These are phyloP conservation scores for Hippophae rhamnoides DNA, from an alignment of 306 rosid species.

Conservation along the genomic window DNA sequence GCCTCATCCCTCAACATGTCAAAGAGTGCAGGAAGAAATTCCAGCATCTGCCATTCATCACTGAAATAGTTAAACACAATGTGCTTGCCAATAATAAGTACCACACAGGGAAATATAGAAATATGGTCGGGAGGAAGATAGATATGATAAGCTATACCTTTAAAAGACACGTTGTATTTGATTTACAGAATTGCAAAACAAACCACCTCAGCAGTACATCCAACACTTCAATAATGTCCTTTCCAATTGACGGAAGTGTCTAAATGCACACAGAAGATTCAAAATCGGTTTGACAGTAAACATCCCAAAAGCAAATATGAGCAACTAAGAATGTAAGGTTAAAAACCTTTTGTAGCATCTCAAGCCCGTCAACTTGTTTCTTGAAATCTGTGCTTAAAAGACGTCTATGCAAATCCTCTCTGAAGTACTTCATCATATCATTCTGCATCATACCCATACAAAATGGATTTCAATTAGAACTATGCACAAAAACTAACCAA, in stretches of 20 bases:
- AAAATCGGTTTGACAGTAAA: not conserved
- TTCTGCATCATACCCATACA: constrained; percentile 43
- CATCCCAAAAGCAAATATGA: constrained; percentile 3
- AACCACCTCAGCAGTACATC: constrained; percentile 94
- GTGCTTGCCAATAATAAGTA: not conserved
- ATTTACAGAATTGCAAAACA: constrained; percentile 94
- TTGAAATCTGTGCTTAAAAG: constrained; percentile 86
- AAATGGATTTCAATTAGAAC: constrained; percentile 13
- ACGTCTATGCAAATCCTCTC: constrained; percentile 94
- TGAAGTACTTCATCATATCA: constrained; percentile 84
- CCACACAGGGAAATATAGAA: constrained; percentile 1
- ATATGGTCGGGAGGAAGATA: not conserved
- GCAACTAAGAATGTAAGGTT: constrained; percentile 2
- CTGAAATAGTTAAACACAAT: not conserved
- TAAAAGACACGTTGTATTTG: constrained; percentile 89
- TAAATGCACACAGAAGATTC: constrained; percentile 23
- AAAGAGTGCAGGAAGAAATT: constrained; percentile 84
- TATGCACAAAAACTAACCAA: too few relatives aligned
- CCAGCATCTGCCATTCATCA: constrained; percentile 61
- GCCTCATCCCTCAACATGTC: constrained; percentile 74
- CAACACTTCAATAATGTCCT: constrained; percentile 79
- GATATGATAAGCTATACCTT: constrained; percentile 45
- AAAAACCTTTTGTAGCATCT: constrained; percentile 84
- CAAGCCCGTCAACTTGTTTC: constrained; percentile 97
- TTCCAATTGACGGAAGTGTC: constrained; percentile 79